Conservation (phyloP, 306 rosid species). For the Prunus mira region DNA sequence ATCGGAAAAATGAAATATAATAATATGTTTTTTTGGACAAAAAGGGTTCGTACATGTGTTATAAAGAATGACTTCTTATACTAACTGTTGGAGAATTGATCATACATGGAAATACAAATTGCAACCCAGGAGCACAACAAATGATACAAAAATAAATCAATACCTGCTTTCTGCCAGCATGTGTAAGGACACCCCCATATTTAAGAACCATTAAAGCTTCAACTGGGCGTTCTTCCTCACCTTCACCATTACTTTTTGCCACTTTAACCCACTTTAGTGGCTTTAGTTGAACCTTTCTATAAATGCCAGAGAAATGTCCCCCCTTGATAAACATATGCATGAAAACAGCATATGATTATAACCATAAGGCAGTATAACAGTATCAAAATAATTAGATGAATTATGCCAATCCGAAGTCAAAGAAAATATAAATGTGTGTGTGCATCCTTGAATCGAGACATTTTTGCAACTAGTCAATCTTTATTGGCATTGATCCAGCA, state of each 20-base stretch:
- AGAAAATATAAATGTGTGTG: background rate
- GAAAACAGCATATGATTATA: conserved; percentile 32
- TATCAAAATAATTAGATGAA: background rate
- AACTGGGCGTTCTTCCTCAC: conserved; percentile 90
- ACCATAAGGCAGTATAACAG: background rate
- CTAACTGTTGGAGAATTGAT: background rate
- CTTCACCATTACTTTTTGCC: conserved; percentile 64
- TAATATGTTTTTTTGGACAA: conserved; percentile 1
- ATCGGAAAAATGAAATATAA: conserved; percentile 3
- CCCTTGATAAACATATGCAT: conserved; percentile 49
- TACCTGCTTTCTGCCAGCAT: conserved; percentile 99
- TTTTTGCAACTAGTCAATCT: background rate
- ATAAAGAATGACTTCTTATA: background rate
- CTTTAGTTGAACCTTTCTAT: conserved; percentile 95
- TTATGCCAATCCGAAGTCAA: background rate
- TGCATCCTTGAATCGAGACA: background rate
- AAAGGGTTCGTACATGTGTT: background rate
- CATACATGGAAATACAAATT: background rate
- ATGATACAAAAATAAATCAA: background rate
- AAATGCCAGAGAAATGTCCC: conserved; percentile 96
- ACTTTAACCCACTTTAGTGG: conserved; percentile 90
- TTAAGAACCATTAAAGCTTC: conserved; percentile 98
- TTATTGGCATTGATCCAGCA: background rate
- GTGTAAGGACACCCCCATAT: conserved; percentile 98
- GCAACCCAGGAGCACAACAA: background rate